Evolutionary conservation across 106 monocot species (phyloP), one percentile per base, ranked within the genome.

Genomic region (Iris macrosiphon): DNA sequence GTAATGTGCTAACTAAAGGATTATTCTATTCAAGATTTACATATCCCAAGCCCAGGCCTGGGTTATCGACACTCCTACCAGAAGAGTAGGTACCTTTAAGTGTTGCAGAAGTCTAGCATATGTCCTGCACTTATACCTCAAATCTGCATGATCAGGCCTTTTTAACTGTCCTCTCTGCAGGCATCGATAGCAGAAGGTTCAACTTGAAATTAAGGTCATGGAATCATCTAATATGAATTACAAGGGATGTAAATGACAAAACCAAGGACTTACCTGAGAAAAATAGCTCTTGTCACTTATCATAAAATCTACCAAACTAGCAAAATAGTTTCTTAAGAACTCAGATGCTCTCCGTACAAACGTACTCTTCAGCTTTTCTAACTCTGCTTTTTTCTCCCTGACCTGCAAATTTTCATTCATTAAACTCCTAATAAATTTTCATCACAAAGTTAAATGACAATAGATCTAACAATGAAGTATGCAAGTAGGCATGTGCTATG

Each of bases 251-350:
- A 12, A 69, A 47, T 6, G 35, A 53, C 17, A 22, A 29, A 62
- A 26, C 19, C 14, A 26, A 49, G 42, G 31, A 70, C 10, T 19
- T 72, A 87, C 96, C 90, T 98, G 96, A 65, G 96, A 98, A 77
- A 98, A 98, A 60, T 98, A 98, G 64, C 80, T 98, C 39, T 98
- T 98, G 63, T 98, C 96, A 60, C 86, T 83, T 59, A 98, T 87
- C 96, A 91, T 98, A 61, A 91, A 98, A 47, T 98, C 96, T 30
- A 98, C 96, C 49, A 98, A 70, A 68, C 96, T 90, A 35, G 96
- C 79, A 78, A 98, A 98, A 52, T 98, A 98, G 44, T 87, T 75
- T 44, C 83, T 76, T 51, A 98, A 73, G 62, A 98, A 98, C 47
- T 98, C 96, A 34, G 96, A 83, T 56, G 96, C 96, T 31, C 86